Evolutionary conservation across 2,329 filamentous ascomycete species (phyloP).

Genomic region (Calonectria ilicicola): DNA sequence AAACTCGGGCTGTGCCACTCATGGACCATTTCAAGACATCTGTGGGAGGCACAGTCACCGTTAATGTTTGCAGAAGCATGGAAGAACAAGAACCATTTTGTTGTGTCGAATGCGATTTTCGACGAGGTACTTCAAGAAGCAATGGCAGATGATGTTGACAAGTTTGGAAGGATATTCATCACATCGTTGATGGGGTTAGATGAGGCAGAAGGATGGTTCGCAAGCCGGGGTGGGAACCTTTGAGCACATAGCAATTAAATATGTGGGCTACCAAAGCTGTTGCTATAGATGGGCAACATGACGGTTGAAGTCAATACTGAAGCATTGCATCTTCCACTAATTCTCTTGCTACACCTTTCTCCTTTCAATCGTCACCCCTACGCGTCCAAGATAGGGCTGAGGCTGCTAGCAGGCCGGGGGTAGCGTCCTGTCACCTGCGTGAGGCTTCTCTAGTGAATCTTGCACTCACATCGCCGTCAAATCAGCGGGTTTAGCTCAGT

Average conservation of each 20-base stretch:
- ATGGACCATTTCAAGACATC: slow-evolving; percentile 53
- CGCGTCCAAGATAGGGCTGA: no score
- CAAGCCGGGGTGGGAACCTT: slow-evolving; percentile 33
- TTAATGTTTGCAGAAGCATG: slow-evolving; percentile 54
- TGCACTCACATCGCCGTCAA: not conserved
- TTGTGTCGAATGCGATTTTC: slow-evolving; percentile 48
- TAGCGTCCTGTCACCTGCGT: no score
- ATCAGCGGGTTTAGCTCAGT: slow-evolving; percentile 46
- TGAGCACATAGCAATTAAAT: not conserved
- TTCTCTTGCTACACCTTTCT: no score
- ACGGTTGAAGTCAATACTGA: no score
- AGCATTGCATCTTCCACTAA: no score
- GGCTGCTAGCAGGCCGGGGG: no score
- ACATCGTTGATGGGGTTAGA: slow-evolving; percentile 46
- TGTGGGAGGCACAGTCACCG: slow-evolving; percentile 52
- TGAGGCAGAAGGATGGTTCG: slow-evolving; percentile 51
- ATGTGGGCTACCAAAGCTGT: not conserved
- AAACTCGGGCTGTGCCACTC: slow-evolving; percentile 47
- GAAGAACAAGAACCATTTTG: slow-evolving; percentile 49
- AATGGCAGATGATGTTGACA: slow-evolving; percentile 55
- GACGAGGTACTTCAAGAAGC: slow-evolving; percentile 46
- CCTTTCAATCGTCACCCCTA: no score
- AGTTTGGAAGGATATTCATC: slow-evolving; percentile 54
- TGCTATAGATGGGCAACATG: not conserved
- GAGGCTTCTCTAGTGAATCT: not conserved